Percentiles rank a stretch among this genome's conserved stretches.
phyloP scores from a whole-genome alignment of 208 protist species.

The Leishmania lainsoni region DNA sequence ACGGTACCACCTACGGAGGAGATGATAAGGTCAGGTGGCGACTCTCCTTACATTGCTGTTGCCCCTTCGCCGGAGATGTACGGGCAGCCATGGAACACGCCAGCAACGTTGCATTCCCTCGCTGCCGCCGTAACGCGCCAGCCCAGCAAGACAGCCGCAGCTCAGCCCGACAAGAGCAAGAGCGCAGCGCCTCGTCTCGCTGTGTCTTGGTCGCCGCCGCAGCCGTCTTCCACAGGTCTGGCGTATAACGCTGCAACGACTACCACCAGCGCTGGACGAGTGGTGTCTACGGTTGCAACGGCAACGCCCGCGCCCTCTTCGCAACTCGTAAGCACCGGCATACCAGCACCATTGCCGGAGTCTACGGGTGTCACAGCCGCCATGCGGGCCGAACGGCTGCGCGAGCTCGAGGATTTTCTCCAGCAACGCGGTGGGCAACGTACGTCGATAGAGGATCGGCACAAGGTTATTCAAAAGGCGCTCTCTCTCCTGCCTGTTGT shows the following conservation, averaged over 20 bases:
- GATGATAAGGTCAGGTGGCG: background rate
- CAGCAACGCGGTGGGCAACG: conserved; percentile 35
- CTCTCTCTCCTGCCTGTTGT: conserved; percentile 41
- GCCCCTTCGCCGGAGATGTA: background rate
- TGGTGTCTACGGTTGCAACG: background rate
- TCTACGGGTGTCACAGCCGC: background rate
- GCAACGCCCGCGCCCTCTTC: background rate
- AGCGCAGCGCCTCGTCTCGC: too few species aligned
- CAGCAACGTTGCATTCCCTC: conserved; percentile 16
- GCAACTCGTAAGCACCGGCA: background rate
- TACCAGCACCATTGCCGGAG: too few species aligned
- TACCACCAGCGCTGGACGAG: background rate
- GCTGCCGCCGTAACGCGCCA: background rate
- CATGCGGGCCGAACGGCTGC: conserved; percentile 21
- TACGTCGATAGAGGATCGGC: conserved; percentile 36
- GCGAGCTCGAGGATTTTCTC: conserved; percentile 43
- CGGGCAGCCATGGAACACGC: conserved; percentile 27
- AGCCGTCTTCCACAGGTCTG: background rate
- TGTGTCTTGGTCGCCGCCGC: background rate
- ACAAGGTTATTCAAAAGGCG: conserved; percentile 33
- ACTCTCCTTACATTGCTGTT: background rate
- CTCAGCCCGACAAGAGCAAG: background rate
- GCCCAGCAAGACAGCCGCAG: background rate
- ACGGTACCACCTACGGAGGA: background rate
- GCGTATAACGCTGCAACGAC: background rate